Evolutionary conservation across 1,284 basidiomycete genomes (phyloP), one percentile per base, ranked within the genome.

Genomic region (Tylopilus microsporus): DNA sequence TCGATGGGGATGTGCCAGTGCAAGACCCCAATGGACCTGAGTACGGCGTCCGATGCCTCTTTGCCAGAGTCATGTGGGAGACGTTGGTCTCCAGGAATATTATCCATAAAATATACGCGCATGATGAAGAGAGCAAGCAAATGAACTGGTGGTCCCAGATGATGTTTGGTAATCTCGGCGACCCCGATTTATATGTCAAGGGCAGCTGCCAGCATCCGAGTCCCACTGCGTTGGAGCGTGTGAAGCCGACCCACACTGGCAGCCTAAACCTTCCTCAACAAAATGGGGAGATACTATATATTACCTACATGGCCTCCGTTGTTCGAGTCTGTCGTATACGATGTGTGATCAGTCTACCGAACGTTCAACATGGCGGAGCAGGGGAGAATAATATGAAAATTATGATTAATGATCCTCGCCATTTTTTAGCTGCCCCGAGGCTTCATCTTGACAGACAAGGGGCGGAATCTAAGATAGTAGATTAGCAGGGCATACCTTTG

Each of bases 101-200:
- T 83, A 75, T 92, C 89, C 72, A 80, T 90, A 74, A 88, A 86
- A 79, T 91, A 92, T 10, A 89, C 87, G 58, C 82, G 82, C 89
- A 92, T 92, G 53, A 18, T 41, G 19, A 15, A 36, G 48, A 36
- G n/a, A 39, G 15, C 15, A 39, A 39, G 39, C 39, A 39, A 25
- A 39, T 39, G 39, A 15, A 39, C 32, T 32, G 32, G 5, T 32
- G 32, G 32, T 32, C 32, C 32, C 5, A 32, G 32, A 32, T 32
- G 32, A 39, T 39, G 25, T 25, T 25, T 25, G 39, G 13, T 39
- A 15, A 15, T 39, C 39, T 39, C 15, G 13, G 39, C 15, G 39
- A 39, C 15, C 39, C 15, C 39, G 13, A 15, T 13, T 42, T n/a
- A 42, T 42, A 42, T 42, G 41, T 16, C 16, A 42, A 42, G 32